Evolutionary conservation across 257 asterid species (phyloP).

Genomic region (Ilex aquifolium): DNA sequence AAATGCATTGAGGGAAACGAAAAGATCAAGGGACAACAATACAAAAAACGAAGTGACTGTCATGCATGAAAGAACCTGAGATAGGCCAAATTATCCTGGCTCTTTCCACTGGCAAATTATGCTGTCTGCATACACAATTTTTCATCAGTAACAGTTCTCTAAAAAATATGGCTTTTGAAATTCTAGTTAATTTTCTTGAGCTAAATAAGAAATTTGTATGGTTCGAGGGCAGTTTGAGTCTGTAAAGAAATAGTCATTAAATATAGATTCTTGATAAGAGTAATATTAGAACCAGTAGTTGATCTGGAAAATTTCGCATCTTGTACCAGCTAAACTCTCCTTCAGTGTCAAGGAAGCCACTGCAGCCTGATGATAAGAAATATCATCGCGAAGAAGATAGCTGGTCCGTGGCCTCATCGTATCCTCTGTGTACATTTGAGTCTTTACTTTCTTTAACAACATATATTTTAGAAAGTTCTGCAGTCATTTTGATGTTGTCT

Average conservation of each 20-base stretch:
- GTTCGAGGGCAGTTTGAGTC: not conserved
- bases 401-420: constrained; percentile 82
- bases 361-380: constrained; percentile 27
- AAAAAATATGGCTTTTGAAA: not conserved
- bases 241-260: not conserved
- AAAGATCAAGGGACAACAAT: no score
- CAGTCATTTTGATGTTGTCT: not conserved
- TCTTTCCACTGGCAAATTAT: no score
- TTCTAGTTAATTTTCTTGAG: not conserved
- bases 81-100: no score
- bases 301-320: constrained; percentile 19
- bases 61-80: no score
- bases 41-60: no score
- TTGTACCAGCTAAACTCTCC: constrained; percentile 43
- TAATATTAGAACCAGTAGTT: not conserved
- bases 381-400: constrained; percentile 64
- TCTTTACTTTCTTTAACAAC: not conserved
- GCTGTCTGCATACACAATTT: no score
- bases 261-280: not conserved
- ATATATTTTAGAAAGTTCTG: not conserved
- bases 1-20: no score
- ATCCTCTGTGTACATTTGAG: constrained; percentile 33
- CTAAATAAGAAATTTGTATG: not conserved
- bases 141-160: not conserved
- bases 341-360: constrained; percentile 33